phyloP scores from a whole-genome alignment of 441 rosid genomes.

The Populus tomentosa region DNA sequence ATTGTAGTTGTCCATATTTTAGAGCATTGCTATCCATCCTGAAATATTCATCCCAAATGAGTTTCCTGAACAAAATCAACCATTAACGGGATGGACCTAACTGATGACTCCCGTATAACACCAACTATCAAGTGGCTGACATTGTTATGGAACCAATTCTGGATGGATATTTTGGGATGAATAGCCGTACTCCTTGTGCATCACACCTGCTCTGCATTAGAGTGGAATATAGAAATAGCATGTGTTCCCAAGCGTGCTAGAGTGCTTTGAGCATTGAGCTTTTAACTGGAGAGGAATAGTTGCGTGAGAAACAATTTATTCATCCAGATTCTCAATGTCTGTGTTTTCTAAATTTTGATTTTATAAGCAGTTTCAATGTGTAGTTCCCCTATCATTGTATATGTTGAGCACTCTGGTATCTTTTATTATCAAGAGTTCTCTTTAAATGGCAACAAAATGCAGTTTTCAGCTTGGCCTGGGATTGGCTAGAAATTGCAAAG shows the following conservation, averaged over 20 bases:
- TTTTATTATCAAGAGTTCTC: background rate
- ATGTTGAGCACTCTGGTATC: background rate
- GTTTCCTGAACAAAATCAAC: background rate
- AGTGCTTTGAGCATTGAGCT: background rate
- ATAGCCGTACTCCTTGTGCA: background rate
- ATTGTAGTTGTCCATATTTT: background rate
- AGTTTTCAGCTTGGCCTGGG: background rate
- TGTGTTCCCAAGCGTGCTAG: background rate
- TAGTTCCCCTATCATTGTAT: background rate
- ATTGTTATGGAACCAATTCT: background rate
- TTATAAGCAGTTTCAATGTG: background rate
- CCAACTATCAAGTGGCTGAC: background rate
- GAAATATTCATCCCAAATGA: too few relatives aligned
- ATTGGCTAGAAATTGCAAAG: background rate
- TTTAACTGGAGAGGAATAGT: background rate
- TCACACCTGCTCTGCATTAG: background rate
- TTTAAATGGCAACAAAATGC: background rate
- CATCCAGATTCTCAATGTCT: background rate
- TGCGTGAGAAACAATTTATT: background rate
- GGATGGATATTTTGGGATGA: background rate
- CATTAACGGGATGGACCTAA: background rate
- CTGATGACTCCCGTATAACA: background rate
- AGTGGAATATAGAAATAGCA: background rate
- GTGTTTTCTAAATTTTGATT: background rate
- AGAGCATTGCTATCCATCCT: background rate